phyloP scores from a whole-genome alignment of 768 basidiomycete species.

The Pleurotus tuber-regium region DNA sequence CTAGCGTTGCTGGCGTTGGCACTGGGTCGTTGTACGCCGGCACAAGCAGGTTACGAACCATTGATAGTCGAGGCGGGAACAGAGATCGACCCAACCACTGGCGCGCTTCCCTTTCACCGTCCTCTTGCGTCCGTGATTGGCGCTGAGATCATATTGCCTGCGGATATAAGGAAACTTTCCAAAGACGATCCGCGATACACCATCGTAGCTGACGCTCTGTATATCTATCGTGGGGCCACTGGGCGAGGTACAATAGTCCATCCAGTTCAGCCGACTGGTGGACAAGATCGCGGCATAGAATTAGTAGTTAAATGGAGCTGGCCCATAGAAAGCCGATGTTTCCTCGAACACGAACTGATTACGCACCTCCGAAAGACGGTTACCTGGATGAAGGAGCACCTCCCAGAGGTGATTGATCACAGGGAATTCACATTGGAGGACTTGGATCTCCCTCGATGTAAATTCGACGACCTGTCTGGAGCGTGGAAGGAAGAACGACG shows the following conservation, averaged over 20 bases:
- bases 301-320: not conserved
- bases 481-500: not conserved
- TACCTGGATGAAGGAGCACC: not conserved
- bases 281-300: not conserved
- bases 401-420: not conserved
- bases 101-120: not conserved
- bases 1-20: not conserved
- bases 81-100: not conserved
- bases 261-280: not conserved
- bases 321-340: not conserved
- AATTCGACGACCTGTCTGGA: not conserved
- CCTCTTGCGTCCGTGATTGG: not conserved
- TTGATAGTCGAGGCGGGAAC: not conserved
- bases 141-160: not conserved
- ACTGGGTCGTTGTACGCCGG: not conserved
- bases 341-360: not conserved
- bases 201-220: not conserved
- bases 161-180: not conserved
- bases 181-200: not conserved
- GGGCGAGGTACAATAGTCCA: conserved; percentile 1
- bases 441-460: not conserved
- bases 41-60: conserved; percentile 4
- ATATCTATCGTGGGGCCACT: not conserved
- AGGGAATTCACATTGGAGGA: not conserved
- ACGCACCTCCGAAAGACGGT: not conserved